phyloP scores from a whole-genome alignment of 805 yeast genomes.

The Candida sonorensis region DNA sequence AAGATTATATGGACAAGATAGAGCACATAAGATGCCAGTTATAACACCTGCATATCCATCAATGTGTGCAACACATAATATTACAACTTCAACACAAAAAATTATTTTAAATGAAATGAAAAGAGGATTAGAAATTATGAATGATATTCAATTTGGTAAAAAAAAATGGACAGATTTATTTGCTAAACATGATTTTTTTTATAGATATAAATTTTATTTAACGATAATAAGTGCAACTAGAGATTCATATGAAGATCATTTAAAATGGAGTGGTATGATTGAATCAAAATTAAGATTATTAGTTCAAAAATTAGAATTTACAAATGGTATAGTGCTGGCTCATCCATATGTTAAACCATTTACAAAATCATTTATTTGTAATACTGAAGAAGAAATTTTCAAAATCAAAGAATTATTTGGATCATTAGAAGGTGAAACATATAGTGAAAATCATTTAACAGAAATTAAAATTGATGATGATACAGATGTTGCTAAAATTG shows the following conservation, averaged over 20 bases:
- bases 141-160: slow-evolving; percentile 56
- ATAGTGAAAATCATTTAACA: slow-evolving; percentile 28
- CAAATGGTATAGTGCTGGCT: slow-evolving; percentile 71
- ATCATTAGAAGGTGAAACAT: slow-evolving; percentile 45
- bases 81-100: slow-evolving; percentile 79
- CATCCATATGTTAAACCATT: slow-evolving; percentile 87
- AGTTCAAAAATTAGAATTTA: slow-evolving; percentile 75
- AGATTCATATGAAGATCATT: slow-evolving; percentile 72
- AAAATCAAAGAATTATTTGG: slow-evolving; percentile 41
- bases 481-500: slow-evolving; percentile 22
- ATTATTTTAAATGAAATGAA: slow-evolving; percentile 73
- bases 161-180: slow-evolving; percentile 72
- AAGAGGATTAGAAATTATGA: slow-evolving; percentile 69
- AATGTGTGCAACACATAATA: slow-evolving; percentile 98
- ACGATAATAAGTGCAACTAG: slow-evolving; percentile 74
- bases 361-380: slow-evolving; percentile 40
- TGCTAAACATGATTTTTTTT: slow-evolving; percentile 75
- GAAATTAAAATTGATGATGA: slow-evolving; percentile 26
- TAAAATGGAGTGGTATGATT: slow-evolving; percentile 88
- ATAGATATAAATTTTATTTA: slow-evolving; percentile 77
- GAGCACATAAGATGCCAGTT: slow-evolving; percentile 93
- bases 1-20: slow-evolving; percentile 77
- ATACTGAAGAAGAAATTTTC: slow-evolving; percentile 34
- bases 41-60: slow-evolving; percentile 98
- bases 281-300: slow-evolving; percentile 79